Percentiles rank a stretch among this genome's conserved stretches.
Evolutionary conservation across 352 stramenopile species (phyloP).

Genomic region (Globisporangium yorkense): DNA sequence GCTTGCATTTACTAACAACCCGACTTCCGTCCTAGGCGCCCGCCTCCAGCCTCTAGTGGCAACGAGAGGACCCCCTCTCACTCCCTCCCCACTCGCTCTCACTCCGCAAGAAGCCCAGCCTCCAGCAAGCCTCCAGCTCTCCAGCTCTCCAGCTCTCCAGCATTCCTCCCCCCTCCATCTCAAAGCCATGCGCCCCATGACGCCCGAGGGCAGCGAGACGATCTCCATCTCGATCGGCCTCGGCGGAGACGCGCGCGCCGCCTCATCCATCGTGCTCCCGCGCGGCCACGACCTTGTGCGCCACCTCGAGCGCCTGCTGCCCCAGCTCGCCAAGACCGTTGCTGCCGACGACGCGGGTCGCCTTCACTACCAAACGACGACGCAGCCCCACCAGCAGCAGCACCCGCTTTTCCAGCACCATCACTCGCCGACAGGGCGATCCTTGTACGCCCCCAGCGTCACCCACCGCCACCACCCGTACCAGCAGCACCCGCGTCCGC

Average conservation of each 20-base stretch:
- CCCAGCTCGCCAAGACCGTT: constrained; percentile 14
- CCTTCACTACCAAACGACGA: too few relatives aligned
- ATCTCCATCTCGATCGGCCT: constrained; percentile 50
- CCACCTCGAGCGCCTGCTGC: constrained; percentile 39
- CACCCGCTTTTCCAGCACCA: constrained; percentile 10
- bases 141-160: constrained; percentile 8
- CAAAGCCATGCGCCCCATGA: constrained; percentile 4
- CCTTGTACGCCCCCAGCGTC: too few relatives aligned
- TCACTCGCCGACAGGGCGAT: neutral
- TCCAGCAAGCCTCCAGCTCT: neutral
- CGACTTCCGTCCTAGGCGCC: constrained; percentile 1
- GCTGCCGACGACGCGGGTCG: neutral
- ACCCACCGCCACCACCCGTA: constrained; percentile 3
- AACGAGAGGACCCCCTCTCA: neutral
- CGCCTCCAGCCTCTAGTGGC: constrained; percentile 1
- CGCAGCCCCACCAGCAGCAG: constrained; percentile 14
- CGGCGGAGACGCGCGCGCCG: constrained; percentile 17
- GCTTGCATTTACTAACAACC: constrained; percentile 2
- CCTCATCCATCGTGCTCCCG: constrained; percentile 45
- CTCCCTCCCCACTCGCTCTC: neutral
- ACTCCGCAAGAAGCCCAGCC: constrained; percentile 11
- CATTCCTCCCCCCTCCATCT: neutral
- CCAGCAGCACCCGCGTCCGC: constrained; percentile 9
- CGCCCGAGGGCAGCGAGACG: constrained; percentile 18
- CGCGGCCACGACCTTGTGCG: constrained; percentile 41